Conservation (phyloP, 371 early-diverging fungal genomes). For the Apophysomyces sp. region DNA sequence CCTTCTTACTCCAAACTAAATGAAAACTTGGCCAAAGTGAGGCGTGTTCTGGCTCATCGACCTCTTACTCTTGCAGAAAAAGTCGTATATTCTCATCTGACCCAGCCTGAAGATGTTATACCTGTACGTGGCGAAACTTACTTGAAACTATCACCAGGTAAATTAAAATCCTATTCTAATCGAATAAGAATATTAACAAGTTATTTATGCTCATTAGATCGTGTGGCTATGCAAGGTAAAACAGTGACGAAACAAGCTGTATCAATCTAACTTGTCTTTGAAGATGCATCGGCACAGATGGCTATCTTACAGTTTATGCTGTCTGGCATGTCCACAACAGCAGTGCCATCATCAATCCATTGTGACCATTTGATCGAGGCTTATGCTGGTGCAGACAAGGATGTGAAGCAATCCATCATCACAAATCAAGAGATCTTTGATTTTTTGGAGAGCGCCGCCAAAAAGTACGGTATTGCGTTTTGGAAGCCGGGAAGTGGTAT, state of each 20-base stretch:
- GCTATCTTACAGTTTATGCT: conserved; percentile 94
- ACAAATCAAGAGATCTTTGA: conserved; percentile 86
- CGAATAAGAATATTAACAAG: not conserved
- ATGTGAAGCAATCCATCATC: conserved; percentile 63
- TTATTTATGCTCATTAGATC: conserved; percentile 45
- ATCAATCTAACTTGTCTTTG: not conserved
- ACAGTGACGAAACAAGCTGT: not conserved
- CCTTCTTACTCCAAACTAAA: conserved; percentile 62
- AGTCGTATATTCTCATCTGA: conserved; percentile 92
- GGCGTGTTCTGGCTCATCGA: conserved; percentile 52
- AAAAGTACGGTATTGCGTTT: conserved; percentile 86
- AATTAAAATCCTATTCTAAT: conserved; percentile 1
- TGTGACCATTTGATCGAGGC: conserved; percentile 94
- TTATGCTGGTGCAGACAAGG: conserved; percentile 71
- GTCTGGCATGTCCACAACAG: conserved; percentile 79
- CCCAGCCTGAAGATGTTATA: conserved; percentile 69
- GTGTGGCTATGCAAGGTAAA: conserved; percentile 77
- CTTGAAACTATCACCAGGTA: conserved; percentile 71
- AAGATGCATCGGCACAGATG: conserved; percentile 85
- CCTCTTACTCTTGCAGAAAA: conserved; percentile 93
- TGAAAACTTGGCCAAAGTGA: conserved; percentile 53
- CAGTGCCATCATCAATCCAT: conserved; percentile 89
- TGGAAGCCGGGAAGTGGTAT: conserved; percentile 92
- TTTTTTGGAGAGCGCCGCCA: conserved; percentile 77
- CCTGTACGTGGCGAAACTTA: conserved; percentile 73